phyloP scores from a whole-genome alignment of 2,329 filamentous ascomycete species.

The Diaporthe velutina region DNA sequence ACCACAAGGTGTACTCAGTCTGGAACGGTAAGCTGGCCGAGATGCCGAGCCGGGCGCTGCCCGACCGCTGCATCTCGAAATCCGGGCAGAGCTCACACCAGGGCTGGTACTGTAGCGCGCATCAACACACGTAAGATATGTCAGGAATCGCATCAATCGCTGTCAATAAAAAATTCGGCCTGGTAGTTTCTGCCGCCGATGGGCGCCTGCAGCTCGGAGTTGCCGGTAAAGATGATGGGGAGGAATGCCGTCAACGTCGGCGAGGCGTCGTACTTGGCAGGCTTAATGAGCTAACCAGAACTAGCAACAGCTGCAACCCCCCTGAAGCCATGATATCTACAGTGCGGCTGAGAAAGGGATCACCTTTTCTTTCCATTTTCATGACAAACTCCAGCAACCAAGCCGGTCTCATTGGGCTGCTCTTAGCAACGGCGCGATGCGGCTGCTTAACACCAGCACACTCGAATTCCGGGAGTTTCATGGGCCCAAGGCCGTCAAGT shows the following conservation, averaged over 20 bases:
- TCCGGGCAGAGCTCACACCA: neutral
- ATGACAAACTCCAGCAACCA: neutral
- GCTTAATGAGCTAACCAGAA: neutral
- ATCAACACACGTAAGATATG: neutral
- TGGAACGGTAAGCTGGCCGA: too few relatives aligned
- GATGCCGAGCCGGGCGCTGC: neutral
- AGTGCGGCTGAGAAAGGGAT: neutral
- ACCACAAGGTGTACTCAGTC: neutral
- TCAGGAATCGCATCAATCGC: neutral
- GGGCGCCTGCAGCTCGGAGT: neutral
- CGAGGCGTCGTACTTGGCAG: neutral
- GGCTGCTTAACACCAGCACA: constrained; percentile 22
- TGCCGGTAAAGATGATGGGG: neutral
- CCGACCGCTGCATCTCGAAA: neutral
- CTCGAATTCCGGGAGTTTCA: constrained; percentile 12
- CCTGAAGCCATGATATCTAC: neutral
- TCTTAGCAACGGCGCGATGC: neutral
- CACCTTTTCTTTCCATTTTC: neutral
- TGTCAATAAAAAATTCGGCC: neutral
- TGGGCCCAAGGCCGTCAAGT: constrained; percentile 24
- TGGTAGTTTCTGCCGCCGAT: neutral
- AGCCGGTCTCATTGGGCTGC: neutral
- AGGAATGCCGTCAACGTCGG: neutral
- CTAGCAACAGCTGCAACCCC: neutral
- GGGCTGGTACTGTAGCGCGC: neutral